A percentile compares a stretch with the other conserved stretches of the same genome.
These are phyloP conservation scores for Podospora sp. DNA, from an alignment of 495 filamentous ascomycete genomes.

Conservation along the genomic window DNA sequence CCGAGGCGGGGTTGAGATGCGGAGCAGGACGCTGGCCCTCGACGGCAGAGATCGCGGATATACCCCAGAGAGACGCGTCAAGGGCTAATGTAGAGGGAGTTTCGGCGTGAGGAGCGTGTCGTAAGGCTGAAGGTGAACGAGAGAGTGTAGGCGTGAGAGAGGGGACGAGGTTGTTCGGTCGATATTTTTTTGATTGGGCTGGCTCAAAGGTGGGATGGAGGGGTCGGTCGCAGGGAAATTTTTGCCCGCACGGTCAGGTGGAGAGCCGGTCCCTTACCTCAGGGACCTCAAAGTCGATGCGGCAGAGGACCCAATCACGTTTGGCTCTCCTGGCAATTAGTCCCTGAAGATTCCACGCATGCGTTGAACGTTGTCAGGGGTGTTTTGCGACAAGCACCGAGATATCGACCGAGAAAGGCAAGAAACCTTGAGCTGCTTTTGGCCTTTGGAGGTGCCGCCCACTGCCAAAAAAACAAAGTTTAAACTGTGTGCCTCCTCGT, in stretches of 20 bases:
- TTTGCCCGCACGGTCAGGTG: conserved; percentile 8
- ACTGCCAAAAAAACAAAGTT: too few species aligned
- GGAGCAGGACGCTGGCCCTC: neutral
- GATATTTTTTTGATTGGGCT: conserved; percentile 35
- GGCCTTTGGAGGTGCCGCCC: too few species aligned
- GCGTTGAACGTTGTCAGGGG: too few species aligned
- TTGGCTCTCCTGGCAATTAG: neutral
- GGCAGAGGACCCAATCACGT: neutral
- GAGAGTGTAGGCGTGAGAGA: conserved; percentile 6
- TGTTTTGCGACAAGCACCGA: neutral
- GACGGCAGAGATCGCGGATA: neutral
- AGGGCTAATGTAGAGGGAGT: neutral
- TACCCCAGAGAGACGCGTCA: conserved; percentile 13
- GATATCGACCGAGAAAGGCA: neutral
- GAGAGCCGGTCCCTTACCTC: neutral
- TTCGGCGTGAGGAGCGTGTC: conserved; percentile 15
- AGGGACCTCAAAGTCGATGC: neutral
- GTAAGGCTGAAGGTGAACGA: conserved; percentile 8
- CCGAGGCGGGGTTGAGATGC: neutral
- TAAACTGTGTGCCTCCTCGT: neutral
- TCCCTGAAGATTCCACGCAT: neutral
- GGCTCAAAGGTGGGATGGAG: conserved; percentile 25
- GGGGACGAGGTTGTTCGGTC: conserved; percentile 18
- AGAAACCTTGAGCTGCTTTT: neutral
- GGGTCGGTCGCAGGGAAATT: conserved; percentile 19